These are phyloP conservation scores for Torulaspora franciscae DNA, from an alignment of 805 yeast species.

Conservation along the genomic window DNA sequence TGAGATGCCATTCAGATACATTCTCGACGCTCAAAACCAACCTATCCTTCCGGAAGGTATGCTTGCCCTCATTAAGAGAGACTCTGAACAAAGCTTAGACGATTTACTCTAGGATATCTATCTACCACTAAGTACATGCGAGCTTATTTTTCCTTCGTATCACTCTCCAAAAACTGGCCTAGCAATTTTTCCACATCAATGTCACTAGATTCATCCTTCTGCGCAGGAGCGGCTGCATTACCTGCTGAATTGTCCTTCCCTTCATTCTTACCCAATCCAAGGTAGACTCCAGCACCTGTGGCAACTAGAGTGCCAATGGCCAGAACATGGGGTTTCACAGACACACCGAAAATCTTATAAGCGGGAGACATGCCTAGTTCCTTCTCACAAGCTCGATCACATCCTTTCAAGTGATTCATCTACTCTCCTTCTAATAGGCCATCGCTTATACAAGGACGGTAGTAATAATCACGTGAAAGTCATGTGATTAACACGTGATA, in stretches of 20 bases:
- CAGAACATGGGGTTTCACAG: slow-evolving; percentile 78
- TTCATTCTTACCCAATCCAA: slow-evolving; percentile 10
- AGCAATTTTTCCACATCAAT: slow-evolving; percentile 26
- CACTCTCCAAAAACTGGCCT: slow-evolving; percentile 24
- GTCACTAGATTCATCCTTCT: slow-evolving; percentile 1
- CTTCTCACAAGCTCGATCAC: not conserved
- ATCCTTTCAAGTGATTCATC: not conserved
- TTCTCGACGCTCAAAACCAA: slow-evolving; percentile 52
- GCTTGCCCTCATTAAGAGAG: slow-evolving; percentile 78
- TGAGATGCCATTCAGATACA: slow-evolving; percentile 96
- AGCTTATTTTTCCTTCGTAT: slow-evolving; percentile 4
- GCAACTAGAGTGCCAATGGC: slow-evolving; percentile 60
- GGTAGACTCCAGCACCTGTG: slow-evolving; percentile 21
- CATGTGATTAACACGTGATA: not conserved
- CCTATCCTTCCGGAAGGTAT: slow-evolving; percentile 92
- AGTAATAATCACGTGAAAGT: not conserved
- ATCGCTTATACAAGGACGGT: not conserved
- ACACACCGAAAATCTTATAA: slow-evolving; percentile 77
- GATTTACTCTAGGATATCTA: slow-evolving; percentile 41
- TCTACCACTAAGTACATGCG: not conserved
- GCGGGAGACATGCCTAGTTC: slow-evolving; percentile 37
- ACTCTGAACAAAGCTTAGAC: slow-evolving; percentile 76
- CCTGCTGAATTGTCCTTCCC: not conserved
- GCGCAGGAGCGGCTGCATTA: not conserved
- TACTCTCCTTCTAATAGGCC: not conserved